Base-by-base conservation (phyloP, 1,284 basidiomycete species). In the Rhodotorula sp. region DNA sequence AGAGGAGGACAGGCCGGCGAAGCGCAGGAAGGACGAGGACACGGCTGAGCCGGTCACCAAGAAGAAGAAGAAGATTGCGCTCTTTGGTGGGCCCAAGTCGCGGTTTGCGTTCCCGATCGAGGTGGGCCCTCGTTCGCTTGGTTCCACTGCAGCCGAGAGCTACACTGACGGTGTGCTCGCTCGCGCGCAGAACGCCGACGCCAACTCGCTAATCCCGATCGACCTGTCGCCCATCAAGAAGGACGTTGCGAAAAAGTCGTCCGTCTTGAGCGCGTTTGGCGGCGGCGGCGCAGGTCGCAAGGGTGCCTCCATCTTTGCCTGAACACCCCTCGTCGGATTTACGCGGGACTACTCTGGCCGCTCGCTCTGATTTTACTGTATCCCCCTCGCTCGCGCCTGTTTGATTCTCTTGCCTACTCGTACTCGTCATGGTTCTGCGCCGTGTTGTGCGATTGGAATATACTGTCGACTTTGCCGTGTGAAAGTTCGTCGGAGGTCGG, bases 221-320 rank as follows among this genome's bases (percentile, higher is more conserved):
- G 61, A 68, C 32, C 54, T 75, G n/a, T 73, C 71, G 48, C 74
- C 74, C 5, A 68, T 73, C 62, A 75, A 75, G 67, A 49, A 30
- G 19, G 47, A 61, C 27, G 51, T 39, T n/a, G 49, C 46, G 9
- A 58, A 59, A 54, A 55, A 46, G 34, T 27, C 47, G 34, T 46
- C 49, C n/a, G n/a, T 48, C 13, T 54, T 65, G 17, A 59, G 62
- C n/a, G 36, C 51, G 51, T 29, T 66, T 6, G 61, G 64, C 20
- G 58, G 62, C 36, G 63, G 59, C 27, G 27, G 58, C 39, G 59
- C 27, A 9, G 68, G 53, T 17, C 52, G 56, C 20, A 64, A 34
- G 59, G 39, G 49, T 57, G 36, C 53, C 29, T 10, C 39, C 13
- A 67, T 66, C 32, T 64, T 70, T 27, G 60, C 29, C 8, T 72